A percentile compares a stretch with the other conserved stretches of the same genome.
Conservation (phyloP, 257 asterid genomes). For the Solanum medicagineum region DNA sequence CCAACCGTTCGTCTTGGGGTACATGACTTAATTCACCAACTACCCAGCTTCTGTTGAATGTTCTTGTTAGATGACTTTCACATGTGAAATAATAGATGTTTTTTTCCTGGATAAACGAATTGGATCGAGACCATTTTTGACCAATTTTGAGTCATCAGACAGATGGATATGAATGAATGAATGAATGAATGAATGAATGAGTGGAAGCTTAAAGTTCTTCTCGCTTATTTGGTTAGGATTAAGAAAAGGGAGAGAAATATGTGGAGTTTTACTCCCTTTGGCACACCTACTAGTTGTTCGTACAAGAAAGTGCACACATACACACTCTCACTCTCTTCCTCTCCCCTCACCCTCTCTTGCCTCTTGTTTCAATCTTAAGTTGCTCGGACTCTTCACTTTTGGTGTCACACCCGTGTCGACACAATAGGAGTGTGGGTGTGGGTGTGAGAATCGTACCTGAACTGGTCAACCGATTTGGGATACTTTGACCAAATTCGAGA, state of each 20-base stretch:
- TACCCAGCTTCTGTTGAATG: not conserved
- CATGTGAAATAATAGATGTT: not conserved
- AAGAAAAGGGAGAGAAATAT: not conserved
- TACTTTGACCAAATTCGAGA: no score
- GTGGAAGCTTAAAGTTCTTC: not conserved
- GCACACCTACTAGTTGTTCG: not conserved
- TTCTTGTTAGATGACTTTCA: not conserved
- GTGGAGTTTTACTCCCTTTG: not conserved
- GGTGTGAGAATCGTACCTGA: no score
- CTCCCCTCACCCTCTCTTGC: no score
- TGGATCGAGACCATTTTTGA: not conserved
- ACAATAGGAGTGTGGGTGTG: no score
- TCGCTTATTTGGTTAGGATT: not conserved
- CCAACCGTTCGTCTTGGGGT: slow-evolving; percentile 93
- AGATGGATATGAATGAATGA: not conserved
- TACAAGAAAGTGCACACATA: not conserved
- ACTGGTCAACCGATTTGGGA: no score
- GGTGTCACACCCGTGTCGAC: no score
- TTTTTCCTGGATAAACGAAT: not conserved
- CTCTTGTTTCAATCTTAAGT: not conserved
- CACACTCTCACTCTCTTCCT: no score
- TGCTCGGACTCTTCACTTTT: no score
- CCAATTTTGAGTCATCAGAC: not conserved
- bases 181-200: not conserved
- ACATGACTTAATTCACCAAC: slow-evolving; percentile 15